Base-by-base conservation (phyloP, 202 grass and related monocot species). In the Schoenoplectus tabernaemontani region DNA sequence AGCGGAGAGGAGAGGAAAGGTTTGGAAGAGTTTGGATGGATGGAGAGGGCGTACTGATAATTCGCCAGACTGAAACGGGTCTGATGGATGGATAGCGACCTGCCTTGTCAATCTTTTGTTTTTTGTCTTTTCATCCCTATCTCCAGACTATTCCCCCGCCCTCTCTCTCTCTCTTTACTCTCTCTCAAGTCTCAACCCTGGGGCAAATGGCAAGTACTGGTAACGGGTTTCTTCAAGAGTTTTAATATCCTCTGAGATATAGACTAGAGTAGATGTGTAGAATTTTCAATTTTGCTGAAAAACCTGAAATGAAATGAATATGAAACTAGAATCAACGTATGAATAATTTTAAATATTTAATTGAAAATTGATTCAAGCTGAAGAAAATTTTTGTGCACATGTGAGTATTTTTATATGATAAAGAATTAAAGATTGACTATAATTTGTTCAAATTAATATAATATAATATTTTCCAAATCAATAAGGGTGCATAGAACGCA, bases 41-140 rank as follows among this genome's bases (percentile, higher is more conserved):
- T 24, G 19, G 33, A 68, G 54, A 13, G 72, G 16, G 38, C 71
- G 57, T 26, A 59, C 59, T 62, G 81, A 84, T 62, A 83, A 89
- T 82, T 82, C 67, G 87, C 58, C 83, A 76, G 70, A 78, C 50
- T 61, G 83, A 56, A 56, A 7, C 43, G 1, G 82, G 63, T 39
- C 59, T 83, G 82, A 56, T n/a, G 2, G 50, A 56, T 77, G 12
- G 44, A 53, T 81, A 57, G 78, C 43, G 71, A 30, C 76, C 4
- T 43, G 76, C 5, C 39, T 51, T 70, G 37, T 75, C 82, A 64
- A 50, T 77, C 34, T 86, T 53, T 63, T 41, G 17, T 60, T 71
- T 68, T 89, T 85, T 83, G 44, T 68, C 81, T 58, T 74, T 16
- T 85, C 43, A 54, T 33, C 2, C 22, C 68, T 33, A 57, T 15